These are phyloP conservation scores for Pinus tabuliformis DNA, from an alignment of 75 land plant genomes.

Conservation along the genomic window DNA sequence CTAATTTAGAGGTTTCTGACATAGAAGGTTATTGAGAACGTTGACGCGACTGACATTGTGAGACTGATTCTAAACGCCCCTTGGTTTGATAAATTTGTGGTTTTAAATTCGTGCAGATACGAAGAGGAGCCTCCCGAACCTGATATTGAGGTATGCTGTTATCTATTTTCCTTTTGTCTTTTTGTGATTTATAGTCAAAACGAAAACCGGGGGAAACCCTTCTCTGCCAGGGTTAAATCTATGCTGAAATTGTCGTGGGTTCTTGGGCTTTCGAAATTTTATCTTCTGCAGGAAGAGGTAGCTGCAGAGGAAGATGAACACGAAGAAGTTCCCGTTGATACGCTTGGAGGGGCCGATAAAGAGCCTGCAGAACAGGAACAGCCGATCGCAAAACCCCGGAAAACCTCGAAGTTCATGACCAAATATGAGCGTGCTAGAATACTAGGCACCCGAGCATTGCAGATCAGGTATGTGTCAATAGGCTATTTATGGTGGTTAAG, in stretches of 20 bases:
- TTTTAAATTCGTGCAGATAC: constrained; percentile 45
- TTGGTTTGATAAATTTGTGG: background rate
- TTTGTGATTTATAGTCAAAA: background rate
- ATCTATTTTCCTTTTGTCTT: background rate
- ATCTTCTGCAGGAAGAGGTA: constrained; percentile 36
- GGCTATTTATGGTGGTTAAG: too few species aligned
- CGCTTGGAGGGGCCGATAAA: constrained; percentile 42
- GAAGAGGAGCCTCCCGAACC: constrained; percentile 95
- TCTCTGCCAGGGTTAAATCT: constrained; percentile 44
- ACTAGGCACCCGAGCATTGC: constrained; percentile 91
- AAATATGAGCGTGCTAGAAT: constrained; percentile 95
- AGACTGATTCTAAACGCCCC: background rate
- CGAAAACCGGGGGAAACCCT: constrained; percentile 76
- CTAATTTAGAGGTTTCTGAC: too few species aligned
- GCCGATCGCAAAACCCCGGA: constrained; percentile 53
- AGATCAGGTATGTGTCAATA: constrained; percentile 27
- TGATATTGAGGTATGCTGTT: constrained; percentile 63
- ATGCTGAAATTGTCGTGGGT: background rate
- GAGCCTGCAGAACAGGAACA: constrained; percentile 40
- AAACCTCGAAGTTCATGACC: constrained; percentile 81
- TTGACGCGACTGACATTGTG: background rate
- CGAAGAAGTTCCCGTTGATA: constrained; percentile 44
- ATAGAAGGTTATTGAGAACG: too few species aligned
- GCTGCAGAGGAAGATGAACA: constrained; percentile 67
- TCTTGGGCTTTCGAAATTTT: background rate